phyloP scores from a whole-genome alignment of 495 filamentous ascomycete species.

The Aspergillus saccharolyticus region DNA sequence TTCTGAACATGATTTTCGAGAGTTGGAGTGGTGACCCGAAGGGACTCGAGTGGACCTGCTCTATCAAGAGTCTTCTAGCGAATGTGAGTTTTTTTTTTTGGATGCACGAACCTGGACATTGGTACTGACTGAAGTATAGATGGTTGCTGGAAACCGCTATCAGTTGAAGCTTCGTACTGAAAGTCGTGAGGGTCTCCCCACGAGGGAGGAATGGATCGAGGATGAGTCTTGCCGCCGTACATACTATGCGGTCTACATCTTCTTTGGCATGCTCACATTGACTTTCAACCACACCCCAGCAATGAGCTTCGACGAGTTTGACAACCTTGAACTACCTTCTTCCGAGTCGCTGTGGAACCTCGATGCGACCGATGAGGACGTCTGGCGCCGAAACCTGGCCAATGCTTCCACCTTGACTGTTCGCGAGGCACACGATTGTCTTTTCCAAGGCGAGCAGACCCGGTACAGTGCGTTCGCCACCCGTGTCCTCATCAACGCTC shows the following conservation, averaged over 20 bases:
- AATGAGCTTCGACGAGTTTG: constrained; percentile 97
- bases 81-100: constrained; percentile 45
- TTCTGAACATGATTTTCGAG: constrained; percentile 98
- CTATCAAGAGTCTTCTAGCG: constrained; percentile 93
- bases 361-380: constrained; percentile 69
- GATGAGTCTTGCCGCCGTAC: constrained; percentile 95
- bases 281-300: constrained; percentile 97
- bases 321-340: constrained; percentile 84
- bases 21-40: constrained; percentile 99
- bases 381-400: constrained; percentile 74
- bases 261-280: constrained; percentile 92
- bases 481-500: constrained; percentile 96
- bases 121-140: constrained; percentile 30
- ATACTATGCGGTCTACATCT: constrained; percentile 99
- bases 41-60: constrained; percentile 96
- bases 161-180: constrained; percentile 90
- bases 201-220: constrained; percentile 89
- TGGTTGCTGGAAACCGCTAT: constrained; percentile 96
- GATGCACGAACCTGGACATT: background rate
- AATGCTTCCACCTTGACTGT: constrained; percentile 73
- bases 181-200: constrained; percentile 72
- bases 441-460: constrained; percentile 87
- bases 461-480: constrained; percentile 97
- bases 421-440: constrained; percentile 85
- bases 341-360: constrained; percentile 94